Percentiles rank a stretch among this genome's conserved stretches.
These are phyloP conservation scores for Xylaria arbuscula DNA, from an alignment of 2,329 filamentous ascomycete genomes.

Conservation along the genomic window DNA sequence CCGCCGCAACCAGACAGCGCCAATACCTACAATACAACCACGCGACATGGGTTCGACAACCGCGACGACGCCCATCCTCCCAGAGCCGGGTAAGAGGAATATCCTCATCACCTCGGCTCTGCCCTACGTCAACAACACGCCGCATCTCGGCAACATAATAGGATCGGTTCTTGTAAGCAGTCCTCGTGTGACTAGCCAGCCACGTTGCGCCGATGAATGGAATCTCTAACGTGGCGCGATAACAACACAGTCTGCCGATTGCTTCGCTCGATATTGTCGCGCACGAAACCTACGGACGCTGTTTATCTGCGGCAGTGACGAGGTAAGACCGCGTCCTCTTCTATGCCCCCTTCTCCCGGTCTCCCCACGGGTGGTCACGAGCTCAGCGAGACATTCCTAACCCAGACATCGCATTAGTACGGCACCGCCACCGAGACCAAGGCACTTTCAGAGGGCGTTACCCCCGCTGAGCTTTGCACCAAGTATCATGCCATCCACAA, in stretches of 20 bases:
- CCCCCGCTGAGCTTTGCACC: conserved; percentile 85
- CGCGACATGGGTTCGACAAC: conserved; percentile 36
- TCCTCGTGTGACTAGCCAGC: not conserved
- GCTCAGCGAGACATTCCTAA: conserved; percentile 6
- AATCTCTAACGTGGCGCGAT: not conserved
- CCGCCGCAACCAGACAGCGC: not conserved
- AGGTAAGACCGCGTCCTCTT: conserved; percentile 52
- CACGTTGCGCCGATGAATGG: not conserved
- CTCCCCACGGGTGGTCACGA: not conserved
- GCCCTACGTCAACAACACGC: conserved; percentile 66
- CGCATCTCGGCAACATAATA: conserved; percentile 89
- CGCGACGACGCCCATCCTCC: conserved; percentile 61
- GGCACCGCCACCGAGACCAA: conserved; percentile 97
- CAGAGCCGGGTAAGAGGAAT: conserved; percentile 81
- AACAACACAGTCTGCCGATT: conserved; percentile 69
- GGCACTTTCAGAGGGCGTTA: conserved; percentile 86
- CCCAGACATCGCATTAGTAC: conserved; percentile 61
- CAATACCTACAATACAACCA: not conserved
- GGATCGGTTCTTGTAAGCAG: conserved; percentile 74
- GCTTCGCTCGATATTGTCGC: conserved; percentile 84
- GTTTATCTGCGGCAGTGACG: conserved; percentile 88
- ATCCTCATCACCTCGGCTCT: conserved; percentile 75
- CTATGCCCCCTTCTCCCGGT: not conserved
- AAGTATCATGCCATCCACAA: conserved; percentile 93
- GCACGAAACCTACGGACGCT: conserved; percentile 82